Evolutionary conservation across 192 early-diverging fungal species (phyloP).

Genomic region (Dissophora ornata): DNA sequence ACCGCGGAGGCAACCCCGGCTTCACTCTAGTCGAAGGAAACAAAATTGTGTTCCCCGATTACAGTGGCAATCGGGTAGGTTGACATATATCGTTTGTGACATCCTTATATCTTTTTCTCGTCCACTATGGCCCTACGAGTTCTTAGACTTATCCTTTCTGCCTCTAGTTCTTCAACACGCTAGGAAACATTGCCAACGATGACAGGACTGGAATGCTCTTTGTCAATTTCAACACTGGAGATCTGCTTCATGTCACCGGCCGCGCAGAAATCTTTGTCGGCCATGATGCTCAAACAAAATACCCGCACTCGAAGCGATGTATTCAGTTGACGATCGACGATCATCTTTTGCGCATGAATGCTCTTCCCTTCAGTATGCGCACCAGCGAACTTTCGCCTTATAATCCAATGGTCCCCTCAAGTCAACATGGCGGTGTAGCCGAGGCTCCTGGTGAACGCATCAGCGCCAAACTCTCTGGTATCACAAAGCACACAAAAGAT

Average conservation of each 20-base stretch:
- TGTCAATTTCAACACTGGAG: slow-evolving; percentile 28
- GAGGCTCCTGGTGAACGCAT: too few species aligned
- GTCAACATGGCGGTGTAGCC: not conserved
- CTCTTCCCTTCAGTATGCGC: slow-evolving; percentile 24
- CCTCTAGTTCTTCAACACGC: slow-evolving; percentile 49
- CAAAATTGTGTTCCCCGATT: slow-evolving; percentile 35
- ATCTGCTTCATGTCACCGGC: slow-evolving; percentile 35
- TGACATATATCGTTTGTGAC: too few species aligned
- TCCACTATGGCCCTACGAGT: not conserved
- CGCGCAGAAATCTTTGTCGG: slow-evolving; percentile 34
- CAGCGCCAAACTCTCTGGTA: slow-evolving; percentile 13
- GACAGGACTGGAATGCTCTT: slow-evolving; percentile 29
- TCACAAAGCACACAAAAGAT: slow-evolving; percentile 13
- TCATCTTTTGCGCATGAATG: not conserved
- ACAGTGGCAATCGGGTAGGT: slow-evolving; percentile 51
- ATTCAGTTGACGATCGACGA: slow-evolving; percentile 24
- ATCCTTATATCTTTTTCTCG: too few species aligned
- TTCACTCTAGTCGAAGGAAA: slow-evolving; percentile 13
- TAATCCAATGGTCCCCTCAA: slow-evolving; percentile 15
- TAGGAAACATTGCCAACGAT: slow-evolving; percentile 38
- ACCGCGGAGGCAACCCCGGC: slow-evolving; percentile 46
- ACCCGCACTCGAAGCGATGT: slow-evolving; percentile 30
- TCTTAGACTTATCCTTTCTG: too few species aligned
- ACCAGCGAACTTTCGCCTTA: slow-evolving; percentile 47
- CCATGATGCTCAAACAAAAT: slow-evolving; percentile 12